Conservation (phyloP, 108 stramenopile genomes). For the Fistulifera solaris region DNA sequence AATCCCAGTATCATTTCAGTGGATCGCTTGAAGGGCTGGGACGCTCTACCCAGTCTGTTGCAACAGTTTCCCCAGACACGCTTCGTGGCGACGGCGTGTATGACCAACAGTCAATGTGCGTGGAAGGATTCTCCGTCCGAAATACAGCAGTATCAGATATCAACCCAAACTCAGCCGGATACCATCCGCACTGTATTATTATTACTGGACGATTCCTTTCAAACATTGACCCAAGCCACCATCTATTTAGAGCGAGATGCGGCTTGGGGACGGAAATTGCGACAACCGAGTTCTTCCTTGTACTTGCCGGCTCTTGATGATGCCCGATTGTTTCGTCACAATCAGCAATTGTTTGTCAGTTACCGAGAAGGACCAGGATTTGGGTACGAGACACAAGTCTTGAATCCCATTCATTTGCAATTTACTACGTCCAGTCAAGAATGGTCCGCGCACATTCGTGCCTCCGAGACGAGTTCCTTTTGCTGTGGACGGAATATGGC, state of each 20-base stretch:
- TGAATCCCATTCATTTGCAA: conserved; percentile 61
- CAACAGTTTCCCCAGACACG: background rate
- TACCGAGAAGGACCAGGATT: conserved; percentile 75
- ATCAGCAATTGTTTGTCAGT: conserved; percentile 48
- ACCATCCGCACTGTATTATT: conserved; percentile 50
- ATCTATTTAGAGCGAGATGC: conserved; percentile 57
- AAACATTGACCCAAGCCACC: conserved; percentile 49
- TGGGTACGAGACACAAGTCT: conserved; percentile 79
- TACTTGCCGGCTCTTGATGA: conserved; percentile 56
- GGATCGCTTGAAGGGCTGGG: conserved; percentile 12
- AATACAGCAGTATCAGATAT: conserved; percentile 25
- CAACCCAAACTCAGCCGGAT: conserved; percentile 21
- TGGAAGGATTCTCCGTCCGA: conserved; percentile 46
- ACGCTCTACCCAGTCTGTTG: background rate
- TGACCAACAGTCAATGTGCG: conserved; percentile 70
- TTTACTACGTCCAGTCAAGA: conserved; percentile 2
- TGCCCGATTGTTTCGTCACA: conserved; percentile 68
- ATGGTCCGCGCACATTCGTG: conserved; percentile 40
- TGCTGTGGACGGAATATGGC: conserved; percentile 87
- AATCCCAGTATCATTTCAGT: conserved; percentile 68
- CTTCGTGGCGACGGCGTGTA: conserved; percentile 38
- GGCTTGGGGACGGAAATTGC: conserved; percentile 35
- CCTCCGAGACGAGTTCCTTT: conserved; percentile 65
- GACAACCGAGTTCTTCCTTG: conserved; percentile 10
- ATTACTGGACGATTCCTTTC: conserved; percentile 32